Percentiles rank a stretch among this genome's conserved stretches.
These are phyloP conservation scores for Viola odorata DNA, from an alignment of 345 rosid species.

Conservation along the genomic window DNA sequence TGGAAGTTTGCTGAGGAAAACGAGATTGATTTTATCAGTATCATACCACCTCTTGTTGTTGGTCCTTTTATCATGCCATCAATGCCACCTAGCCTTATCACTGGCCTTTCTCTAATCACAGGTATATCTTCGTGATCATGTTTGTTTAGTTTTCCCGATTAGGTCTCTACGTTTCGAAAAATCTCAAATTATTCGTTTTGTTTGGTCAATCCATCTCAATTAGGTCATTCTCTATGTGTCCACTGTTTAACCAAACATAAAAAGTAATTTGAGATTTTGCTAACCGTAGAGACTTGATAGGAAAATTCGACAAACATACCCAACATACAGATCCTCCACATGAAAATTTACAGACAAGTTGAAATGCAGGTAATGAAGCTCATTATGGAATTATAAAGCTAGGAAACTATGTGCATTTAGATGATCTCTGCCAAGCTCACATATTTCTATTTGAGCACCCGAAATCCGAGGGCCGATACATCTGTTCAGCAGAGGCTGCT, in stretches of 20 bases:
- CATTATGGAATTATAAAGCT: conserved; percentile 76
- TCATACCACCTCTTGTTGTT: conserved; percentile 78
- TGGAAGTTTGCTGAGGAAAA: conserved; percentile 74
- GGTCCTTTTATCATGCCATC: conserved; percentile 80
- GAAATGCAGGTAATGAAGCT: conserved; percentile 54
- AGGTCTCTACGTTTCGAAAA: no score
- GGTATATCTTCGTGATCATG: conserved; percentile 21
- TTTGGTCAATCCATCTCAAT: no score
- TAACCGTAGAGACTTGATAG: no score
- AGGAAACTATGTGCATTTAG: conserved; percentile 81
- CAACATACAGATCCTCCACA: no score
- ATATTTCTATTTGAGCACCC: conserved; percentile 65
- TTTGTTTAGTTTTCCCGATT: no score
- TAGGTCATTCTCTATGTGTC: no score
- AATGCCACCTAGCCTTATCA: conserved; percentile 88
- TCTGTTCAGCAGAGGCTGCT: conserved; percentile 64
- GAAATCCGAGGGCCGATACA: conserved; percentile 69
- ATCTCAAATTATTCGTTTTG: no score
- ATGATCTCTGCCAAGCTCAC: conserved; percentile 81
- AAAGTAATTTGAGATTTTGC: no score
- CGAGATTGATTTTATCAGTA: conserved; percentile 60
- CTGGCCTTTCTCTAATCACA: conserved; percentile 77
- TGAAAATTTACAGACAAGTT: no score
- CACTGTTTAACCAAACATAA: no score
- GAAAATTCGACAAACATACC: no score